These are phyloP conservation scores for Citropsis articulata DNA, from an alignment of 345 rosid genomes.

Conservation along the genomic window DNA sequence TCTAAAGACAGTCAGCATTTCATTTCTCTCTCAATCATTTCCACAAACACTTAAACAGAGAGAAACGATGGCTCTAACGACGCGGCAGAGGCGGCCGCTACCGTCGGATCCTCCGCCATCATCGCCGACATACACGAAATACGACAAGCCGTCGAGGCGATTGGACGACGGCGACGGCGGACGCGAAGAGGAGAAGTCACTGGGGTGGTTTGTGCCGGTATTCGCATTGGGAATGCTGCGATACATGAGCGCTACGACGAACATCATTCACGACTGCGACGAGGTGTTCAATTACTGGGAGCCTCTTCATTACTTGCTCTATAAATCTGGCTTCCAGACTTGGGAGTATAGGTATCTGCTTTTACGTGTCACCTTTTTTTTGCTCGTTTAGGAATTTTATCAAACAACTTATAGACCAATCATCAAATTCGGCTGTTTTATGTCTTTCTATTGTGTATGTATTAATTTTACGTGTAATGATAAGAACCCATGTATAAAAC, in stretches of 20 bases:
- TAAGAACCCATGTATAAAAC: no score
- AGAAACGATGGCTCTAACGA: slow-evolving; percentile 47
- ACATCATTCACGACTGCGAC: slow-evolving; percentile 95
- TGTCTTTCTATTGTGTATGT: no score
- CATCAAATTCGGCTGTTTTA: no score
- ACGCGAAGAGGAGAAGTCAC: slow-evolving; percentile 33
- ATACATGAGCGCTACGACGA: slow-evolving; percentile 97
- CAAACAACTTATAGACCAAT: no score
- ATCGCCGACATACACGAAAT: slow-evolving; percentile 49
- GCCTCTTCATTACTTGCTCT: slow-evolving; percentile 92
- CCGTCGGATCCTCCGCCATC: slow-evolving; percentile 43
- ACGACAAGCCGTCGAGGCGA: slow-evolving; percentile 47
- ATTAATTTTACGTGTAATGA: no score
- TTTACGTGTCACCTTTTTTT: background rate
- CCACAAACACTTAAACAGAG: background rate
- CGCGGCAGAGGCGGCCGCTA: slow-evolving; percentile 67
- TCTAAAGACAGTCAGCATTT: background rate
- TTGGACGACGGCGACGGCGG: slow-evolving; percentile 31
- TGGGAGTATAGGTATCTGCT: slow-evolving; percentile 86
- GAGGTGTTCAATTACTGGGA: slow-evolving; percentile 99
- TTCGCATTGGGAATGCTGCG: slow-evolving; percentile 71
- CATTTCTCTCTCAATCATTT: background rate
- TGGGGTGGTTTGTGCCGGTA: slow-evolving; percentile 76
- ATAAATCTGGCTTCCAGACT: slow-evolving; percentile 90
- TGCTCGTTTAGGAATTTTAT: no score